These are phyloP conservation scores for Oehlia diaphana DNA, from an alignment of 192 early-diverging fungal genomes.

Conservation along the genomic window DNA sequence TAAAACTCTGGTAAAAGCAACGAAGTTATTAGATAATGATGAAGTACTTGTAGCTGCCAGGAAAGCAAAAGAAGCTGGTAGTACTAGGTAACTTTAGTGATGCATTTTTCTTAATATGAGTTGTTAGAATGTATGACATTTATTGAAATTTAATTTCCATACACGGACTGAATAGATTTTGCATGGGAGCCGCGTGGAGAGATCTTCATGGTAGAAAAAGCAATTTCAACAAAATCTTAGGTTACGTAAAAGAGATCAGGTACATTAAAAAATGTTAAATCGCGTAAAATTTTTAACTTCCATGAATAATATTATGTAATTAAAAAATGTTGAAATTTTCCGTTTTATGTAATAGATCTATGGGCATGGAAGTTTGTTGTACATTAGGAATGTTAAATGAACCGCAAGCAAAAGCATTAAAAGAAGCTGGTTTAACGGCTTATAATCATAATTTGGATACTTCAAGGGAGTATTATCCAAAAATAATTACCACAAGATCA, in stretches of 20 bases:
- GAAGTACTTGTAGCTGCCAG: constrained; percentile 70
- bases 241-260: constrained; percentile 75
- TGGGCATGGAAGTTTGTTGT: constrained; percentile 89
- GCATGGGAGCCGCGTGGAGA: constrained; percentile 88
- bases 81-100: constrained; percentile 49
- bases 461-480: constrained; percentile 76
- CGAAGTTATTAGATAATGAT: constrained; percentile 68
- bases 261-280: constrained; percentile 26
- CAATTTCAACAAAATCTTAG: constrained; percentile 78
- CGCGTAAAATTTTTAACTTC: neutral
- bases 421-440: constrained; percentile 80
- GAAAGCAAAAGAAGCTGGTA: constrained; percentile 74
- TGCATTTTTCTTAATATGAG: neutral
- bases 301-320: neutral
- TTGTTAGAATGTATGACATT: neutral
- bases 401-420: constrained; percentile 70
- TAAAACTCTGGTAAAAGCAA: constrained; percentile 66
- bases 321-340: neutral
- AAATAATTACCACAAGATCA: constrained; percentile 79
- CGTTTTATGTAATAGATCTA: constrained; percentile 41
- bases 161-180: constrained; percentile 51
- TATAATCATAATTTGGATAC: constrained; percentile 89
- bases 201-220: constrained; percentile 76
- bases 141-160: neutral
- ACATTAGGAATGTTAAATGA: constrained; percentile 81